These are phyloP conservation scores for Fragilariopsis cylindrus DNA, from an alignment of 108 stramenopile genomes.

Conservation along the genomic window DNA sequence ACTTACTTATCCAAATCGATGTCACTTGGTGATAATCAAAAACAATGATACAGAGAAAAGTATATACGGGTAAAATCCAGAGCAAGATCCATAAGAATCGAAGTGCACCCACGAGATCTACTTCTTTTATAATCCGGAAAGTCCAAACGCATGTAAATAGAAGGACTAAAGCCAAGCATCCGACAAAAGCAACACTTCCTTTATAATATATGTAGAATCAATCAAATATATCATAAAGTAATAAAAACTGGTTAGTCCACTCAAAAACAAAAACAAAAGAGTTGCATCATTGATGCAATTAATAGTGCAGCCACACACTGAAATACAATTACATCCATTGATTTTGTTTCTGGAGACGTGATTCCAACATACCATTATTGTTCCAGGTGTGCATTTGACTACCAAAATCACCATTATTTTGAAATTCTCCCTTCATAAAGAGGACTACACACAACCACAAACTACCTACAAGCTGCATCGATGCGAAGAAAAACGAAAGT, in stretches of 20 bases:
- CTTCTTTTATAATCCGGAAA: conserved; percentile 56
- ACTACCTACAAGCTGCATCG: conserved; percentile 47
- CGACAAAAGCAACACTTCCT: conserved; percentile 44
- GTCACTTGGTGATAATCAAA: conserved; percentile 70
- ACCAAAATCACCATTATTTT: background rate
- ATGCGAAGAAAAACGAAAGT: conserved; percentile 54
- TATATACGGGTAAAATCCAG: conserved; percentile 47
- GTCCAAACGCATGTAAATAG: conserved; percentile 54
- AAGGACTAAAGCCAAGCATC: conserved; percentile 47
- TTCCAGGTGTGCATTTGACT: conserved; percentile 46
- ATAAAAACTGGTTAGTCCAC: conserved; percentile 18
- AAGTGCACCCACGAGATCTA: conserved; percentile 72
- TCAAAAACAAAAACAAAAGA: no score
- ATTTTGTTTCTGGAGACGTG: no score
- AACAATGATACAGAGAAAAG: conserved; percentile 43
- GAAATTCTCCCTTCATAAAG: conserved; percentile 18
- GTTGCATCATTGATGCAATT: no score
- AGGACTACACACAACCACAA: conserved; percentile 38
- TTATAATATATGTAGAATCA: no score
- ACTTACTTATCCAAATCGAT: conserved; percentile 61
- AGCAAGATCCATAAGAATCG: conserved; percentile 74
- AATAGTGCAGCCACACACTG: background rate
- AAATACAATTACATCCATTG: background rate
- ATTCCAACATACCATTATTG: conserved; percentile 14
- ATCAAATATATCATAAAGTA: conserved; percentile 36